These are phyloP conservation scores for Aspergillus kassunensis DNA, from an alignment of 495 filamentous ascomycete species.

Conservation along the genomic window DNA sequence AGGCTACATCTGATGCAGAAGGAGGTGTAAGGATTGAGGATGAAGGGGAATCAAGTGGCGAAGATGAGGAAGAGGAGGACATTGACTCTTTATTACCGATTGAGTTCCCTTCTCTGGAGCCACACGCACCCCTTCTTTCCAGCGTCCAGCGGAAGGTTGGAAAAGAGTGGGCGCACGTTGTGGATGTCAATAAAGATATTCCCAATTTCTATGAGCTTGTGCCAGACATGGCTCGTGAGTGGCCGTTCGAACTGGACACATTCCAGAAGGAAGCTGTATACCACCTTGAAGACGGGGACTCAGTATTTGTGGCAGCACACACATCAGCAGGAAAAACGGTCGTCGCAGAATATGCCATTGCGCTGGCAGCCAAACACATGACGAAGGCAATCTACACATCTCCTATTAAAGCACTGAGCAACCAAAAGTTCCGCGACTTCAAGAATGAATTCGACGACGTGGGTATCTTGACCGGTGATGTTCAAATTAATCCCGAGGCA, in stretches of 20 bases:
- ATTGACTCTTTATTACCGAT: constrained; percentile 88
- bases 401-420: constrained; percentile 96
- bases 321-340: constrained; percentile 98
- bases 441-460: constrained; percentile 86
- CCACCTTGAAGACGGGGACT: constrained; percentile 93
- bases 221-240: constrained; percentile 91
- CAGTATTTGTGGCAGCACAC: constrained; percentile 97
- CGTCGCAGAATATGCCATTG: constrained; percentile 96
- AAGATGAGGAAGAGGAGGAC: constrained; percentile 61
- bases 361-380: constrained; percentile 93
- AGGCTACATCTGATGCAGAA: constrained; percentile 25
- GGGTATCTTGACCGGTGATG: constrained; percentile 94
- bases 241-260: constrained; percentile 95
- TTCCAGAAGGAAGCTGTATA: constrained; percentile 99
- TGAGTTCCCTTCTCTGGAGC: constrained; percentile 89
- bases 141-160: constrained; percentile 68
- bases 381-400: constrained; percentile 99
- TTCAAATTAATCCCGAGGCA: constrained; percentile 96
- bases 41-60: constrained; percentile 46
- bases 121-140: constrained; percentile 69
- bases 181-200: constrained; percentile 88
- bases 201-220: constrained; percentile 89
- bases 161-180: constrained; percentile 95
- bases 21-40: constrained; percentile 45
- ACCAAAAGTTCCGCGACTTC: constrained; percentile 98